Evolutionary conservation across 2,329 filamentous ascomycete species (phyloP), one percentile per base, ranked within the genome.

Genomic region (Cladosporium austrohemisphaericum): DNA sequence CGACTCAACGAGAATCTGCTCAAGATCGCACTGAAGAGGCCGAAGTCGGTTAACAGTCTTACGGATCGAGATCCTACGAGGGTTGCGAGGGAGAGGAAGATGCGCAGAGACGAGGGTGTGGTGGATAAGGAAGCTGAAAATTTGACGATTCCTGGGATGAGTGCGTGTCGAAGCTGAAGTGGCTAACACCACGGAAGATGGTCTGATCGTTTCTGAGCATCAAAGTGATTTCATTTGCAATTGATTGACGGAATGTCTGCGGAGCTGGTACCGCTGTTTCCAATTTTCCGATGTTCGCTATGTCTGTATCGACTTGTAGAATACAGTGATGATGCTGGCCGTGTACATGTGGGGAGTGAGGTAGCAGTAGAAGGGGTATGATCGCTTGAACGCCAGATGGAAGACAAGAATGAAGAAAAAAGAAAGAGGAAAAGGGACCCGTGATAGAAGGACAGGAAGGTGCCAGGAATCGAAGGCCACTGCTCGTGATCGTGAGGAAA

Each of bases 11-110:
- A 54, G n/a, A 55, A 55, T 3, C 22, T 60, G 8, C 32, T 58
- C 16, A 25, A 33, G 1, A 49, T 58, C 19, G 56, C 54, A 8
- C 43, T 57, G 20, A 46, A 51, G 25, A 20, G 32, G 10, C 29
- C 26, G 6, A 53, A 41, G 11, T 55, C 52, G 14, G 38, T 54
- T 14, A 56, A 59, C 32, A 54, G 49, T 26, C 52, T 58, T 29
- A 60, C 57, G 22, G 50, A 55, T 19, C 47, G 41, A 14, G 55
- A 60, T 52, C 57, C 57, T 20, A 52, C 51, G 29, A 51, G 43
- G 25, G 50, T 50, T 19, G 49, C 50, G 10, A 35, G 33, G 31
- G 41, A 19, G 25, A 46, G 22, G 40, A 50, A 50, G 16, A 29
- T 18, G 22, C 25, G 29, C n/a, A 14, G 18, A 20, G 44, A n/a